Evolutionary conservation across 768 basidiomycete species (phyloP), one percentile per base, ranked within the genome.

Genomic region (Agaricus blazei): DNA sequence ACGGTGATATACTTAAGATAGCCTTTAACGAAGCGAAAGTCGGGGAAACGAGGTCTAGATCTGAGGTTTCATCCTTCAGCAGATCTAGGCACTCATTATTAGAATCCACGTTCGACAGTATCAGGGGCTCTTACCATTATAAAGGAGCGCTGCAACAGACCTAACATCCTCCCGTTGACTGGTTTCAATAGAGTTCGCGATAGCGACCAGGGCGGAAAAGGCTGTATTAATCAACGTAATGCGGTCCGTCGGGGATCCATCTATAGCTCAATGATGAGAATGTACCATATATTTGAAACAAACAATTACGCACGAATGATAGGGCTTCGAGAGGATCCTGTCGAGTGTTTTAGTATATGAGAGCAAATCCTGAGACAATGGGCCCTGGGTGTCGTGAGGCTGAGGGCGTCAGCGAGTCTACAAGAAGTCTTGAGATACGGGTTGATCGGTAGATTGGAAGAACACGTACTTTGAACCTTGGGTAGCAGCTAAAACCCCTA

Each of bases 291-390:
- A 24, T 15, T 26, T 52, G 31, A 14, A 29, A 48, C 23, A 51
- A 43, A 3, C 3, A 27, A 37, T 45, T 19, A 64, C 72, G 56
- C 56, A 90, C 88, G 76, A 51, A 80, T 77, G 2, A 75, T 68
- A 45, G 79, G 76, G 29, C 73, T 76, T 23, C 77, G 76, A 14
- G 75, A 72, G 46, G 78, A 71, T 2, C 88, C 82, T 27, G 86
- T 83, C 2, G 84, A 81, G 58, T 89, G 83, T 48, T 87, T 84
- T 23, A 98, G 67, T 36, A 89, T 77, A 63, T 90, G 89, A 0
- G 90, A 84, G 63, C 92, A 91, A 29, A 98, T 87, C 36, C 88
- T 77, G 38, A 94, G 68, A 65, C 92, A 94, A 62, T 92, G 90
- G 11, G 81, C 72, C 36, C 78, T 72, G 26, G 76, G 72, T 27